Evolutionary conservation across 805 yeast genomes (phyloP), one percentile per base, ranked within the genome.

Genomic region (Pichia scutulata): DNA sequence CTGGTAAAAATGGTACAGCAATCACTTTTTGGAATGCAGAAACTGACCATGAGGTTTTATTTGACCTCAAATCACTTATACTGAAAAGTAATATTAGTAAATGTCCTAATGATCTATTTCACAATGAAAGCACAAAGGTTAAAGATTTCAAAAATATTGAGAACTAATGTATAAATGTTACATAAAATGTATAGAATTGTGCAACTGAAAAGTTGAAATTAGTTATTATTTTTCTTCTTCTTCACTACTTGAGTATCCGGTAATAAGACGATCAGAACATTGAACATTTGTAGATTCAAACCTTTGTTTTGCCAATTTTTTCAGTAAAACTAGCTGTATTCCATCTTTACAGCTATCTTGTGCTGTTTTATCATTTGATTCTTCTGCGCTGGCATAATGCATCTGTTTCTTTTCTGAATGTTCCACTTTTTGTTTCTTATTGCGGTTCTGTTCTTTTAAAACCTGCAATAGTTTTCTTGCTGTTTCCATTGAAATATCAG

Each of bases 1-100:
- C 96, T 0, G 98, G 97, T 0, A 80, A 78, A 44, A 63, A 63
- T 7, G 99, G 99, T 43, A 72, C 76, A 10, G 84, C 96, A 5
- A 71, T 82, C 13, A 85, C 97, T 0, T 86, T 87, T 55, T 64
- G 89, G 54, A 80, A 78, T 49, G 75, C 74, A 13, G 51, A 51
- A 7, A 74, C 73, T 4, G 90, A 85, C 57, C 65, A 68, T 14
- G 76, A 70, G 1, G 68, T 81, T 1, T 72, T 84, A 48, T 64
- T 66, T 48, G 82, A 76, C 54, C 64, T 82, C 59, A 71, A 72
- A 61, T 69, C 69, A 55, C 74, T 80, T 66, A 65, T 83, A 47
- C 57, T 62, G n/a, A 66, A 66, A 50, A 69, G 75, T 45, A 62
- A 68, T 2, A 57, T 60, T 21, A 70, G 75, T 52, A 61, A 59